These are phyloP conservation scores for Manihot esculenta DNA, from an alignment of 441 rosid species.

Conservation along the genomic window DNA sequence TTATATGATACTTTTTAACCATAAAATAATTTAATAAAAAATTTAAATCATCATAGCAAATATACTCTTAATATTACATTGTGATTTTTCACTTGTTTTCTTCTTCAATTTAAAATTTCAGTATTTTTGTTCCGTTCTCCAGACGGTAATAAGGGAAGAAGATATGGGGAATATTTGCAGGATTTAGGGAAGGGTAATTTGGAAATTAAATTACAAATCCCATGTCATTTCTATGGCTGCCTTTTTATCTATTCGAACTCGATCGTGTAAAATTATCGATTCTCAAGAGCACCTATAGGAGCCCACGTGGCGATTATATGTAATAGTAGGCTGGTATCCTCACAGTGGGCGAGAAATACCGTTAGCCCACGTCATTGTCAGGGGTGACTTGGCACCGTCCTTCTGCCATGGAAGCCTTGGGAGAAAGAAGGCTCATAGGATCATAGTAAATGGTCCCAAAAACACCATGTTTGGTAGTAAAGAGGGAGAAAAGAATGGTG, in stretches of 20 bases:
- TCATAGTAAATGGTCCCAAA: too few relatives aligned
- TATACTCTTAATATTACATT: too few relatives aligned
- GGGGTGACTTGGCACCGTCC: constrained; percentile 24
- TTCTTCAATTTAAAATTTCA: not conserved
- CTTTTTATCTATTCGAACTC: not conserved
- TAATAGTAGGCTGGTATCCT: not conserved
- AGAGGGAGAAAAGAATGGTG: too few relatives aligned
- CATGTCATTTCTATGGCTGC: too few relatives aligned
- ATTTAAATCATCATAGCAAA: too few relatives aligned
- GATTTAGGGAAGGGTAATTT: too few relatives aligned
- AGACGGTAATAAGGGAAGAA: constrained; percentile 6
- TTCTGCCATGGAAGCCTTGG: too few relatives aligned
- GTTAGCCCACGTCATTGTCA: constrained; percentile 24
- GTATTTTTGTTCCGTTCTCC: not conserved
- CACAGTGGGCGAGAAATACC: constrained; percentile 6
- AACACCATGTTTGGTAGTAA: not conserved
- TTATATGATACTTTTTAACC: too few relatives aligned
- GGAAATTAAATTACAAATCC: too few relatives aligned
- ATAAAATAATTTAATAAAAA: too few relatives aligned
- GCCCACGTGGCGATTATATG: not conserved
- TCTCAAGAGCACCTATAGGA: not conserved
- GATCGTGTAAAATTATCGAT: not conserved
- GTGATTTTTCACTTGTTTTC: not conserved
- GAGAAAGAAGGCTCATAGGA: too few relatives aligned
- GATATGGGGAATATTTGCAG: constrained; percentile 19